A percentile compares a stretch with the other conserved stretches of the same genome.
phyloP scores from a whole-genome alignment of 306 rosid genomes.

The Begonia loranthoides region DNA sequence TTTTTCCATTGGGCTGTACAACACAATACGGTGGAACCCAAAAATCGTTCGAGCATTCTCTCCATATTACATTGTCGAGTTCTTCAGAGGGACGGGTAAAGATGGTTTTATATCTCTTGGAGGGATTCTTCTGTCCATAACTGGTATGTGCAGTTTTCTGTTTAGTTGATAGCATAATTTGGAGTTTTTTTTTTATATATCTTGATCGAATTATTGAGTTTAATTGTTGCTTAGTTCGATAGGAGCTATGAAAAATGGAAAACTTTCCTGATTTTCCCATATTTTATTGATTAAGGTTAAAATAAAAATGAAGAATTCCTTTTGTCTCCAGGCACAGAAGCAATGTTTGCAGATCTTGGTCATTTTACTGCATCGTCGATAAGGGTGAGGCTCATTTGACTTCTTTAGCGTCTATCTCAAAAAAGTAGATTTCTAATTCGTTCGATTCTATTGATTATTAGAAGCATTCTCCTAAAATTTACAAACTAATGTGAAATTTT shows the following conservation, averaged over 20 bases:
- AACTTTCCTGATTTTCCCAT: too few species aligned
- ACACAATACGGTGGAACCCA: slow-evolving; percentile 61
- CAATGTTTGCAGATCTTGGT: slow-evolving; percentile 92
- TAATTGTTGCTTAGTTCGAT: too few species aligned
- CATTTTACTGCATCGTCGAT: slow-evolving; percentile 78
- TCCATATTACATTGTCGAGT: slow-evolving; percentile 56
- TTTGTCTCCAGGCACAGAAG: slow-evolving; percentile 54
- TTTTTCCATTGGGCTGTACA: slow-evolving; percentile 67
- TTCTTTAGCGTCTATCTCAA: too few species aligned
- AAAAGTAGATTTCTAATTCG: too few species aligned
- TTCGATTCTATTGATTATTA: too few species aligned
- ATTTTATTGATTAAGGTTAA: too few species aligned
- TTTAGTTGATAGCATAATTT: slow-evolving; percentile 6
- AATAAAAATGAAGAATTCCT: too few species aligned
- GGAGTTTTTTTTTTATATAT: too few species aligned
- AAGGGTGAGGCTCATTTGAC: slow-evolving; percentile 35
- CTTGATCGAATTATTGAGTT: too few species aligned
- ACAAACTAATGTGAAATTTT: neutral
- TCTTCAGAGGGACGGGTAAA: slow-evolving; percentile 53
- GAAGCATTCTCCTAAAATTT: too few species aligned
- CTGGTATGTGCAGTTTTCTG: slow-evolving; percentile 45
- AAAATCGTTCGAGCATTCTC: slow-evolving; percentile 44
- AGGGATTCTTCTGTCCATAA: slow-evolving; percentile 69
- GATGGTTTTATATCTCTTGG: slow-evolving; percentile 88
- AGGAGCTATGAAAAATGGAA: too few species aligned